Conservation (phyloP, 371 early-diverging fungal genomes). For the Mortierella sp. region DNA sequence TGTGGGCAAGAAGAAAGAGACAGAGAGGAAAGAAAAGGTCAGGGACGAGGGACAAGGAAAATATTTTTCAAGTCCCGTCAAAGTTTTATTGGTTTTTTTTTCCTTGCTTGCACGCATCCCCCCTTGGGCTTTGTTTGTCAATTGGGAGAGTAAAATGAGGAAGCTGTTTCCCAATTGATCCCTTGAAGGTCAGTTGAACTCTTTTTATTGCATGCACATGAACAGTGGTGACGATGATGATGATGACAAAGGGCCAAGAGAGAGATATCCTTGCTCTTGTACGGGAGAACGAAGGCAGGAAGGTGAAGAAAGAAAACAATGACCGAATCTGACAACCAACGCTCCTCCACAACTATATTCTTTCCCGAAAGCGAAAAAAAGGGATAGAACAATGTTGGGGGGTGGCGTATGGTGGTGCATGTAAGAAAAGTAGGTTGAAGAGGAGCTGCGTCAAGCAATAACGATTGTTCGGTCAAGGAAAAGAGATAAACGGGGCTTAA, state of each 20-base stretch:
- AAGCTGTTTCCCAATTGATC: background rate
- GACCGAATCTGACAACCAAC: background rate
- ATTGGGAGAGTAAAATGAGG: background rate
- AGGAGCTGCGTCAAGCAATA: constrained; percentile 1
- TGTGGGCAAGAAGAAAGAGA: background rate
- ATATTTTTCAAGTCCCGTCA: background rate
- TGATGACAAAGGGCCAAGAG: too few species aligned
- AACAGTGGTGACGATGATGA: background rate
- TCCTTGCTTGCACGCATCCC: background rate
- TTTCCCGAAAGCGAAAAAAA: background rate
- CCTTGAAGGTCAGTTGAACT: background rate
- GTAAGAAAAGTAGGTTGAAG: background rate
- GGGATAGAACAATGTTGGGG: background rate
- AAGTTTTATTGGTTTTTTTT: background rate
- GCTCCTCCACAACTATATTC: background rate
- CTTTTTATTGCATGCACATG: background rate
- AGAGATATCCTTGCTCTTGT: too few species aligned
- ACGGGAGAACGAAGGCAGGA: background rate
- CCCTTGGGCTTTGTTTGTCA: background rate
- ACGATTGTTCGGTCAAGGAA: constrained; percentile 2
- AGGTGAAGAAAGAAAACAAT: background rate
- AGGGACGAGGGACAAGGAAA: background rate
- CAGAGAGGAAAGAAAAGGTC: too few species aligned
- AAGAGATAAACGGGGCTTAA: constrained; percentile 2
- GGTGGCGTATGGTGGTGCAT: background rate